Conservation (phyloP, 768 basidiomycete genomes). For the Amanita jacksonii region DNA sequence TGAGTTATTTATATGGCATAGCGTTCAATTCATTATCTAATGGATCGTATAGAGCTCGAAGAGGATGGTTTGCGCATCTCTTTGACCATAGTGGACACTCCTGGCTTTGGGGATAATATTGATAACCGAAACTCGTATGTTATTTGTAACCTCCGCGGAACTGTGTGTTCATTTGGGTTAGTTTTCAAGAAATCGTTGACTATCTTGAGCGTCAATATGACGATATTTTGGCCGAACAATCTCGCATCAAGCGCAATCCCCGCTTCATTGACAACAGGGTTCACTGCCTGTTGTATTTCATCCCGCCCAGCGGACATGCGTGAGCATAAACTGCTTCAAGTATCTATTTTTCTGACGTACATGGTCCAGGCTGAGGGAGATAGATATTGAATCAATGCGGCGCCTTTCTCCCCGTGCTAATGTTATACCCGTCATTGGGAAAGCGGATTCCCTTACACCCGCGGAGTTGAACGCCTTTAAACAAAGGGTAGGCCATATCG, state of each 20-base stretch:
- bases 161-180: too few relatives aligned
- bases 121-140: conserved; percentile 82
- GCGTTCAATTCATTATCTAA: background rate
- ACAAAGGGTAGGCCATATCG: conserved; percentile 40
- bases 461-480: conserved; percentile 78
- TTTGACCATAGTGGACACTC: conserved; percentile 86
- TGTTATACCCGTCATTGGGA: conserved; percentile 87
- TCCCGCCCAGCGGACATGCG: conserved; percentile 82
- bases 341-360: conserved; percentile 10
- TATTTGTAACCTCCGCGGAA: background rate
- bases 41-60: conserved; percentile 57
- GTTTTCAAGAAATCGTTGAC: conserved; percentile 81
- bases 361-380: conserved; percentile 58
- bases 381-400: conserved; percentile 91
- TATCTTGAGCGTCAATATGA: conserved; percentile 91
- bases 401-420: conserved; percentile 85
- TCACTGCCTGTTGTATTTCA: conserved; percentile 84
- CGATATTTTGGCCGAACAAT: conserved; percentile 81
- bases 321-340: conserved; percentile 27
- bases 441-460: conserved; percentile 80
- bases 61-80: conserved; percentile 89
- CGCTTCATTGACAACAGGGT: conserved; percentile 86
- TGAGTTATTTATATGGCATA: conserved; percentile 24
- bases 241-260: conserved; percentile 88
- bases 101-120: conserved; percentile 86